Evolutionary conservation across 1,284 basidiomycete species (phyloP).

Genomic region (Ganoderma leucocontextum): DNA sequence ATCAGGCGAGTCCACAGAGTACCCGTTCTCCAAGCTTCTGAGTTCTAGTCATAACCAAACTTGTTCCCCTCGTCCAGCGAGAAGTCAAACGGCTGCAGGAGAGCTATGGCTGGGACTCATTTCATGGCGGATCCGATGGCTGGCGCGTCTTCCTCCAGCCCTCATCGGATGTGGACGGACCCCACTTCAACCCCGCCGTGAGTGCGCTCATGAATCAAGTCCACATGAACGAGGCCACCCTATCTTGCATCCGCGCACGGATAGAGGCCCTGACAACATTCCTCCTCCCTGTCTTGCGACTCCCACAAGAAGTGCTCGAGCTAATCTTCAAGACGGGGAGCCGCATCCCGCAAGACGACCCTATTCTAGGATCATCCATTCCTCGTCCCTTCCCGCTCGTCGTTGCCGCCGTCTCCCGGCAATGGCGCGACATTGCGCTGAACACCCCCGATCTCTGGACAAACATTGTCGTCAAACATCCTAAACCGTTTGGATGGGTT

Average conservation of each 20-base stretch:
- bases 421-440: slow-evolving; percentile 40
- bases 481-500: slow-evolving; percentile 33
- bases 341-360: slow-evolving; percentile 31
- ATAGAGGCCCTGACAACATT: slow-evolving; percentile 33
- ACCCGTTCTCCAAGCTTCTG: background rate
- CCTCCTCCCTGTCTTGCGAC: slow-evolving; percentile 29
- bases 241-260: slow-evolving; percentile 32
- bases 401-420: slow-evolving; percentile 38
- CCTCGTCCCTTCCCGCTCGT: slow-evolving; percentile 37
- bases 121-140: slow-evolving; percentile 27
- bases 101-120: slow-evolving; percentile 25
- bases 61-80: slow-evolving; percentile 16
- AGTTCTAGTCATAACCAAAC: slow-evolving; percentile 16
- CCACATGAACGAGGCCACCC: slow-evolving; percentile 31
- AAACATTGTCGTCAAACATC: slow-evolving; percentile 36
- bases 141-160: slow-evolving; percentile 32
- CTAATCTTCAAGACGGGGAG: slow-evolving; percentile 32
- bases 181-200: slow-evolving; percentile 31
- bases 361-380: slow-evolving; percentile 27
- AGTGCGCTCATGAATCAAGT: slow-evolving; percentile 33
- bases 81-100: slow-evolving; percentile 32
- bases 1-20: slow-evolving; percentile 27
- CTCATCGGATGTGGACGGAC: slow-evolving; percentile 20
- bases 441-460: slow-evolving; percentile 40
- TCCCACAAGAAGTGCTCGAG: slow-evolving; percentile 31